Evolutionary conservation across 116 monocot genomes (phyloP), one percentile per base, ranked within the genome.

Genomic region (Cymodocea nodosa): DNA sequence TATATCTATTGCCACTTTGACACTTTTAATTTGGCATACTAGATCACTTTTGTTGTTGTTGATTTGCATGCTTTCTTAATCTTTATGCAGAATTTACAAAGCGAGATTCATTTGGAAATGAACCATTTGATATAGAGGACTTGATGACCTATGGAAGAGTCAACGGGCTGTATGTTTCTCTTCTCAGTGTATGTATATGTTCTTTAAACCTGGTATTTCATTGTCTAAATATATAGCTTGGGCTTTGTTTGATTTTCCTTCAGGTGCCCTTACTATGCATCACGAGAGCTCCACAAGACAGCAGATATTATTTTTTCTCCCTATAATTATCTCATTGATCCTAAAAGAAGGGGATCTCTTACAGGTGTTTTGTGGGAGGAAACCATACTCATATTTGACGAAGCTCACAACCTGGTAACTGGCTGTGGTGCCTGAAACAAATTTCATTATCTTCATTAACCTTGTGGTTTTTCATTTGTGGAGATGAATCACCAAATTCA

Each of bases 271-370:
- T 97, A 97, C 80, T 97, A 88, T 51, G 56, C 88, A 59, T 91
- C 92, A 12, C 83, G 97, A 5, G 97, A 97, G 51, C 85, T 91
- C 63, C 88, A 85, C 74, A 88, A 77, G 75, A 65, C 52, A 40
- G 91, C 81, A 69, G 97, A 97, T 76, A 88, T 97, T 72, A 73
- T 97, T 68, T 91, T 97, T 83, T 88, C 88, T 36, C 97, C 97
- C 15, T 97, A 97, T 79, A 97, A 97, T 70, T 97, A 97, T 76
- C 81, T 97, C 59, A 88, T 91, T 77, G 92, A 97, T 84, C 80
- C 81, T 62, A 85, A 76, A 76, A 87, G 85, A 53, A 79, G 97
- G 24, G 74, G 73, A 40, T 87, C 97, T 73, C 76, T 97, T 66
- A 76, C 73, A 17, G 87, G 83, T 23, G 85, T 97, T 57, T 75